Percentiles rank a stretch among this genome's conserved stretches.
Conservation (phyloP, 768 basidiomycete species). For the Pholiota microspora region DNA sequence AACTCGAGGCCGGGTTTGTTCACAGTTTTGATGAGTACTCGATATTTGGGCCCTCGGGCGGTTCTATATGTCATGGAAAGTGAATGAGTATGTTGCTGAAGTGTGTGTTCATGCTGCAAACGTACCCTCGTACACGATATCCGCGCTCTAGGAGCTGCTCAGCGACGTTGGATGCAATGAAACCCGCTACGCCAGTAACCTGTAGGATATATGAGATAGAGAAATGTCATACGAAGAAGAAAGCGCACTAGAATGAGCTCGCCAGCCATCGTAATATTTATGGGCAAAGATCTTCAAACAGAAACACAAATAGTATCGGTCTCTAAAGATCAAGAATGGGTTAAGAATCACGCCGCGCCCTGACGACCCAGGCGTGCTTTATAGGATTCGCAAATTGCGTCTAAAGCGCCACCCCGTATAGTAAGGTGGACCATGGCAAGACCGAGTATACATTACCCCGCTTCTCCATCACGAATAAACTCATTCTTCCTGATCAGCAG, state of each 20-base stretch:
- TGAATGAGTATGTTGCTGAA: no score
- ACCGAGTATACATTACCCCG: neutral
- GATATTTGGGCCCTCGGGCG: constrained; percentile 29
- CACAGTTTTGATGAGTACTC: constrained; percentile 15
- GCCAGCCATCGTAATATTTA: neutral
- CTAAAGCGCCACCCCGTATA: no score
- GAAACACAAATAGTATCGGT: no score
- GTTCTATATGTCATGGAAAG: constrained; percentile 22
- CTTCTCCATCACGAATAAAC: neutral
- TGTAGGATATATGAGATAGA: constrained; percentile 9
- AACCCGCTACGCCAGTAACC: constrained; percentile 42
- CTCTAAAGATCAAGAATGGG: neutral
- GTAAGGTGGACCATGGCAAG: neutral
- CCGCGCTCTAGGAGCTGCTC: constrained; percentile 30
- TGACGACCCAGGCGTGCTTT: neutral
- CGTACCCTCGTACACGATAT: constrained; percentile 40
- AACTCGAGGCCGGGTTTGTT: constrained; percentile 29
- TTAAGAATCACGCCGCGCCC: neutral
- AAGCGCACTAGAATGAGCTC: neutral
- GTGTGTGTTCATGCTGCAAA: no score
- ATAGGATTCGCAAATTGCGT: no score
- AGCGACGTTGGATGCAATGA: constrained; percentile 38
- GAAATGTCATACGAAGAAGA: neutral
- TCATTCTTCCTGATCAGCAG: neutral
- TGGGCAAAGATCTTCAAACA: no score